These are phyloP conservation scores for Pisolithus thermaeus DNA, from an alignment of 1,284 basidiomycete genomes.

Conservation along the genomic window DNA sequence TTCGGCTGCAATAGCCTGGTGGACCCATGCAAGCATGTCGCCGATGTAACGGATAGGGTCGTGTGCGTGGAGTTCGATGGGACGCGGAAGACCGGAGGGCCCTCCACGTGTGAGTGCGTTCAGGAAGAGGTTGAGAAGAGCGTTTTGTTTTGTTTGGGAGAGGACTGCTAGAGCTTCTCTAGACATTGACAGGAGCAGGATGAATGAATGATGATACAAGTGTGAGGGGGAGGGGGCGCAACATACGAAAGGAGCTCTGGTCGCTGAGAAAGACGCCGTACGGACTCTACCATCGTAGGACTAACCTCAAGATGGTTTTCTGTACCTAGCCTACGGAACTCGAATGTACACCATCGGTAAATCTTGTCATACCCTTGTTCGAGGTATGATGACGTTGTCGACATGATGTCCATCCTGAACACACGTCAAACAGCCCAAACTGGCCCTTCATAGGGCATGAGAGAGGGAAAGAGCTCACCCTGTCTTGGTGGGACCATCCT, in stretches of 20 bases:
- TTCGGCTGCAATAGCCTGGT: conserved; percentile 92
- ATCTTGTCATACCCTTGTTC: conserved; percentile 91
- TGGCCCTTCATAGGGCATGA: background rate
- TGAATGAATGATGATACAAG: background rate
- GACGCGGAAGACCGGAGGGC: conserved; percentile 81
- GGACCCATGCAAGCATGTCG: conserved; percentile 98
- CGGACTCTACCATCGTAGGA: conserved; percentile 64
- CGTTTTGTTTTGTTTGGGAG: conserved; percentile 76
- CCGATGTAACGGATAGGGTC: conserved; percentile 95
- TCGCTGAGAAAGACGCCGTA: conserved; percentile 66
- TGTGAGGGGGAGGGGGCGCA: background rate
- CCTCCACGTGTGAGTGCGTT: conserved; percentile 88
- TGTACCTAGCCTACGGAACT: conserved; percentile 78
- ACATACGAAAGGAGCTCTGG: conserved; percentile 77
- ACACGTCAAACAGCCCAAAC: background rate
- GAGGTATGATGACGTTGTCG: conserved; percentile 72
- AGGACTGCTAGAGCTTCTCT: conserved; percentile 79
- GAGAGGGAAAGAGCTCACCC: conserved; percentile 48
- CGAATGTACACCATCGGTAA: conserved; percentile 79
- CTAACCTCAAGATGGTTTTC: conserved; percentile 80
- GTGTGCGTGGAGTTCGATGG: conserved; percentile 96
- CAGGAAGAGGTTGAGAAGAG: conserved; percentile 77
- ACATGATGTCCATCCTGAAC: conserved; percentile 82
- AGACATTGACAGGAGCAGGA: conserved; percentile 3
- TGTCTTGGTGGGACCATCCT: conserved; percentile 73